Evolutionary conservation across 2,329 filamentous ascomycete genomes (phyloP).

Genomic region (Grosmannia clavigera): DNA sequence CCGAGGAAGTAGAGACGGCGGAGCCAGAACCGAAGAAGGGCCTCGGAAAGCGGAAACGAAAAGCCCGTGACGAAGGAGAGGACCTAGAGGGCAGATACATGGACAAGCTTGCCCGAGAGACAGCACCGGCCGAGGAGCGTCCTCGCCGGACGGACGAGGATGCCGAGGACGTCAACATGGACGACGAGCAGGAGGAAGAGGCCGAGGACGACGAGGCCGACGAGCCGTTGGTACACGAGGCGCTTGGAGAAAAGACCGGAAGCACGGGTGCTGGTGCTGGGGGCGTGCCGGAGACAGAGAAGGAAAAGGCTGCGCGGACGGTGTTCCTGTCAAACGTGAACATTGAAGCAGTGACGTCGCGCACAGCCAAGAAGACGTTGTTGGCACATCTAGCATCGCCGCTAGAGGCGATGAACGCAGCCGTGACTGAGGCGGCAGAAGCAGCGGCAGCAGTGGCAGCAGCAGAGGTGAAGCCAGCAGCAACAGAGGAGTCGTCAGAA

Average conservation of each 20-base stretch:
- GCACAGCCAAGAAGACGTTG: slow-evolving; percentile 66
- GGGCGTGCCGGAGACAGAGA: slow-evolving; percentile 18
- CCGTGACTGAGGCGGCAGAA: slow-evolving; percentile 49
- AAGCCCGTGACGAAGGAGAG: slow-evolving; percentile 45
- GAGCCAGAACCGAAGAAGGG: slow-evolving; percentile 31
- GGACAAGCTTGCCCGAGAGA: slow-evolving; percentile 44
- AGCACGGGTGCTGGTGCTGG: slow-evolving; percentile 31
- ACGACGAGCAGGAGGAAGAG: slow-evolving; percentile 20
- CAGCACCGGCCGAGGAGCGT: slow-evolving; percentile 36
- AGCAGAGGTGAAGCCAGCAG: no score
- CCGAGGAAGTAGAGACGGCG: slow-evolving; percentile 24
- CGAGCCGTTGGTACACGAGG: slow-evolving; percentile 42
- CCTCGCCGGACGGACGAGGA: slow-evolving; percentile 26
- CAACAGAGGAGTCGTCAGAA: no score
- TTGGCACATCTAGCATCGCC: slow-evolving; percentile 68
- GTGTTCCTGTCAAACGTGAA: slow-evolving; percentile 92
- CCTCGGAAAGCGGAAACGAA: slow-evolving; percentile 53
- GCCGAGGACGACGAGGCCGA: slow-evolving; percentile 33
- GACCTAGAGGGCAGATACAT: slow-evolving; percentile 61
- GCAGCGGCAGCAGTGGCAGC: no score
- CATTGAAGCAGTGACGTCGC: slow-evolving; percentile 67
- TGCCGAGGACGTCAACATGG: slow-evolving; percentile 16
- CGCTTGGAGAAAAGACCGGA: slow-evolving; percentile 14
- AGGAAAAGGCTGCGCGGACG: slow-evolving; percentile 67
- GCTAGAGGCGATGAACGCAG: slow-evolving; percentile 59